Base-by-base conservation (phyloP, 345 rosid species). In the Noccaea caerulescens region DNA sequence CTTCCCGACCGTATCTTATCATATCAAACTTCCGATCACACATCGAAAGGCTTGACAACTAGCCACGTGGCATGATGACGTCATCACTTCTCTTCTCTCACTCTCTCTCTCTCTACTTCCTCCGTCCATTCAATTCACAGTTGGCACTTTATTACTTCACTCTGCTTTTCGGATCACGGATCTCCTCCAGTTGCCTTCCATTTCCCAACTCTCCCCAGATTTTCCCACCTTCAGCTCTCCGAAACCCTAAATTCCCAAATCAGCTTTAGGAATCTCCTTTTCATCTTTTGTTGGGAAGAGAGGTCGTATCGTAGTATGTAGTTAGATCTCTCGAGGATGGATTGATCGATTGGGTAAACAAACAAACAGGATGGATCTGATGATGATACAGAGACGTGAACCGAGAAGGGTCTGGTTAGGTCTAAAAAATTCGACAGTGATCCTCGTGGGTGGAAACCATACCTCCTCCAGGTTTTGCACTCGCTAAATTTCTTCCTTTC, bases 401-500 rank as follows among this genome's bases (percentile, higher is more conserved):
- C 90, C 84, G 12, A 81, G 78, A 72, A 79, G 86, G 78, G 88
- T 85, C 64, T 88, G 93, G 97, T 80, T 87, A 81, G 80, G 83
- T 3, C 72, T 81, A 13, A 92, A 86, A 89, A 84, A 72, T 68
- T 81, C 91, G 51, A 84, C 69, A 85, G 90, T 86, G 66, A 71
- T 93, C 96, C 97, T 91, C 81, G 94, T 93, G 97, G 98, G 97
- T 89, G 97, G 98, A 60, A 93, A 93, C 81, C 98, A 91, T 84
- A 91, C 97, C 70, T 91, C 96, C 71, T 91, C 87, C 94, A 87
- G 97, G 96, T 93, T 93, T 87, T 91, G 97, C 64, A 80, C 94
- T 82, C 92, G 98, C 80, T 93, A 87, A 64, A 32, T 43, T 23
- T 25, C 9, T 13, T 39, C 68, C 50, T 36, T 63, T 9, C 38